Percentiles rank a stretch among this genome's conserved stretches.
Evolutionary conservation across 371 early-diverging fungal species (phyloP).

Genomic region (Lichtheimia ornata): DNA sequence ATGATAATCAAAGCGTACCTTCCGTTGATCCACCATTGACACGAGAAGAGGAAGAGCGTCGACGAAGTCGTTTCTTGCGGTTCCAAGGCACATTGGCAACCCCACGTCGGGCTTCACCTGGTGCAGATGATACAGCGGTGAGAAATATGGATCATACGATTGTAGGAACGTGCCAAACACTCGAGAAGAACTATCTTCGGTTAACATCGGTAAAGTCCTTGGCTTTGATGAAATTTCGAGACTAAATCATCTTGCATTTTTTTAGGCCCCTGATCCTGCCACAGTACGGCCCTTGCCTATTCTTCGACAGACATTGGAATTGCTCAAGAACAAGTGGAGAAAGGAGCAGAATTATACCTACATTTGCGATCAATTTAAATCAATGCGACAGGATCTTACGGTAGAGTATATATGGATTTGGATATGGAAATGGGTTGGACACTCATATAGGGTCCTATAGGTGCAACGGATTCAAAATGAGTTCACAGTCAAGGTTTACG

Average conservation of each 20-base stretch:
- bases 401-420: conserved; percentile 41
- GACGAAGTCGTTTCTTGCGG: background rate
- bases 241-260: background rate
- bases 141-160: conserved; percentile 63
- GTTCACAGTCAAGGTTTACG: conserved; percentile 93
- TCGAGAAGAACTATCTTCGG: conserved; percentile 90
- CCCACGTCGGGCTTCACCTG: background rate
- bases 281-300: conserved; percentile 86
- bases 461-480: conserved; percentile 91
- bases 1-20: no score
- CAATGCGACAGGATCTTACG: conserved; percentile 93
- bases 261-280: conserved; percentile 87
- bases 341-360: conserved; percentile 83
- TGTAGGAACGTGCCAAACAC: conserved; percentile 80
- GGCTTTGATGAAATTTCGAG: background rate
- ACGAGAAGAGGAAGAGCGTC: background rate
- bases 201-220: conserved; percentile 73
- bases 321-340: conserved; percentile 78
- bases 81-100: background rate
- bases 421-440: background rate
- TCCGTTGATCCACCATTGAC: no score
- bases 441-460: conserved; percentile 23
- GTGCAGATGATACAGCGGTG: conserved; percentile 47
- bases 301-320: conserved; percentile 72
- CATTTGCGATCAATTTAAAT: conserved; percentile 95